These are phyloP conservation scores for Cicer bijugum DNA, from an alignment of 306 rosid genomes.

Conservation along the genomic window DNA sequence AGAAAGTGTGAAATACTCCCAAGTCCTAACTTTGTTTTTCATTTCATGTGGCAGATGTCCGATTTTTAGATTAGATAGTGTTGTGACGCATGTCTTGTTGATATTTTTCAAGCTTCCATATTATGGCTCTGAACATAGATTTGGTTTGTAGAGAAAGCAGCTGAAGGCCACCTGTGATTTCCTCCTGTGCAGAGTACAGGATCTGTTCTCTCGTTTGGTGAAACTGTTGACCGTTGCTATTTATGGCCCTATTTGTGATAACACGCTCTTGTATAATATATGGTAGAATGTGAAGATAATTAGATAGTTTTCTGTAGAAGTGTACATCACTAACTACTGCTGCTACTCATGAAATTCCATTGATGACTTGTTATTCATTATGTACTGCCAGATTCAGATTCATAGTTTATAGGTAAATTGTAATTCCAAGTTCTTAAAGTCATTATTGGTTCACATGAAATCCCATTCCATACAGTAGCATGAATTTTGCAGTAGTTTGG, in stretches of 20 bases:
- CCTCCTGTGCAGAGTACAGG: conserved; percentile 45
- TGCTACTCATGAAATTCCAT: conserved; percentile 43
- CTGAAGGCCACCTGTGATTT: conserved; percentile 45
- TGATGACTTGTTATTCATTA: conserved; percentile 47
- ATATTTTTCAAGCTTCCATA: conserved; percentile 40
- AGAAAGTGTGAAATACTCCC: no score
- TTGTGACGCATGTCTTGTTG: conserved; percentile 33
- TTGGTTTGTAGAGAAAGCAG: conserved; percentile 34
- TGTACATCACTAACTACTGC: conserved; percentile 66
- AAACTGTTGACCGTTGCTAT: conserved; percentile 22
- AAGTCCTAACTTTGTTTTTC: conserved; percentile 5
- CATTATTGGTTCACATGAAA: conserved; percentile 49
- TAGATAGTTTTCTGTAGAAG: conserved; percentile 53
- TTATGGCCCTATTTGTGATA: conserved; percentile 42
- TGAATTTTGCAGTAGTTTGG: no score
- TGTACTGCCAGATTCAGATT: conserved; percentile 61
- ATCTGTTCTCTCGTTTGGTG: conserved; percentile 40
- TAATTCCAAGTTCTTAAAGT: conserved; percentile 53
- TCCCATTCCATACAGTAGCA: conserved; percentile 25
- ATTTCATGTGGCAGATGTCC: conserved; percentile 38
- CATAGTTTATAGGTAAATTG: conserved; percentile 56
- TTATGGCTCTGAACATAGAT: conserved; percentile 25
- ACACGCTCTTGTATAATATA: conserved; percentile 60
- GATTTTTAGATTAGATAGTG: conserved; percentile 44
- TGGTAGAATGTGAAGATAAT: conserved; percentile 53